Percentiles rank a stretch among this genome's conserved stretches.
Conservation (phyloP, 148 eudicot genomes). For the Diospyros lotus region DNA sequence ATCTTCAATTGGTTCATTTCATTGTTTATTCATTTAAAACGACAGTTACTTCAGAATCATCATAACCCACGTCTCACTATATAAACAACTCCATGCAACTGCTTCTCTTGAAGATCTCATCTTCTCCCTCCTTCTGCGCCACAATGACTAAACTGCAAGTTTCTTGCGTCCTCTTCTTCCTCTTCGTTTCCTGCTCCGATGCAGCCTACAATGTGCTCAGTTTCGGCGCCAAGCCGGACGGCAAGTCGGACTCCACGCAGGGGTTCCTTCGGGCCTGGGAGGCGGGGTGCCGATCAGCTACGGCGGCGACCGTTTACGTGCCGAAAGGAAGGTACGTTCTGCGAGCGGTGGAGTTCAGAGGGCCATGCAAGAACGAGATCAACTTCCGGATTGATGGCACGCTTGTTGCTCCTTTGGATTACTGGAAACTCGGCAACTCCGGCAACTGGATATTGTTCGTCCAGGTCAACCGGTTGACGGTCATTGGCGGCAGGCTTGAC, state of each 20-base stretch:
- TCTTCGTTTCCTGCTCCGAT: neutral
- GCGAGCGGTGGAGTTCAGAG: constrained; percentile 18
- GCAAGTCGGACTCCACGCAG: constrained; percentile 36
- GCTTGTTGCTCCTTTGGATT: constrained; percentile 34
- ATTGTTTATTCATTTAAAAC: too few relatives aligned
- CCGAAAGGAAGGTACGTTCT: constrained; percentile 35
- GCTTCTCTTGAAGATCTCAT: too few relatives aligned
- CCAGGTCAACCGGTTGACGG: constrained; percentile 26
- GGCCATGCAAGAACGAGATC: constrained; percentile 26
- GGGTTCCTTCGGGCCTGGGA: constrained; percentile 48
- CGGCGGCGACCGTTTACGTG: constrained; percentile 20
- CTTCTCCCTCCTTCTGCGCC: too few relatives aligned
- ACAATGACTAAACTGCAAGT: too few relatives aligned
- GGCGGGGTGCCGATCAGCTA: constrained; percentile 24
- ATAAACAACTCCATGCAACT: too few relatives aligned
- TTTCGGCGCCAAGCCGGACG: constrained; percentile 47
- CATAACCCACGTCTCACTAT: too few relatives aligned
- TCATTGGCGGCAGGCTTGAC: constrained; percentile 36
- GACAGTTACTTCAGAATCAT: too few relatives aligned
- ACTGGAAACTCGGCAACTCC: constrained; percentile 12
- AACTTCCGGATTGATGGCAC: constrained; percentile 37
- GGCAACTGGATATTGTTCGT: constrained; percentile 29
- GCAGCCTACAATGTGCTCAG: constrained; percentile 25
- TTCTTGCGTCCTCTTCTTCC: constrained; percentile 2
- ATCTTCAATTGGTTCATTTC: too few relatives aligned